These are phyloP conservation scores for Microbotryum scabiosae DNA, from an alignment of 1,284 basidiomycete genomes.

Conservation along the genomic window DNA sequence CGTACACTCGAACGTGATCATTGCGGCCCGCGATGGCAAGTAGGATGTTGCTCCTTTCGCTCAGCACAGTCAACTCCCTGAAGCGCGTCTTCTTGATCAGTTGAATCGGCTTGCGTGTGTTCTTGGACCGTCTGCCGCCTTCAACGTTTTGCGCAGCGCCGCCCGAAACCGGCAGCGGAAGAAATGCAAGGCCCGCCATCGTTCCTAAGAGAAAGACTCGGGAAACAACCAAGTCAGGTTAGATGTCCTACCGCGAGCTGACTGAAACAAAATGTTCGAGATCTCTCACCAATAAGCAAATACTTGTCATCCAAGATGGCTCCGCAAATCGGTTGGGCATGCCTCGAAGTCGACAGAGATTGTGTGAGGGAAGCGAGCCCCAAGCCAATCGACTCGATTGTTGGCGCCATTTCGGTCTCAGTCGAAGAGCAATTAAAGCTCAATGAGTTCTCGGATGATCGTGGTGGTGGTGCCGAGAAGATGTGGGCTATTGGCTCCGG, in stretches of 20 bases:
- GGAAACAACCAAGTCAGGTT: not conserved
- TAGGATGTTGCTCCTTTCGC: conserved; percentile 35
- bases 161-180: conserved; percentile 31
- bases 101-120: conserved; percentile 33
- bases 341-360: conserved; percentile 20
- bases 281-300: conserved; percentile 31
- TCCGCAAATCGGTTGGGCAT: conserved; percentile 35
- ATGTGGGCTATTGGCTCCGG: too few species aligned
- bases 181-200: conserved; percentile 34
- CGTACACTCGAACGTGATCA: conserved; percentile 37
- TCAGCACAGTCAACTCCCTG: conserved; percentile 33
- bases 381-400: conserved; percentile 26
- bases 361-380: conserved; percentile 30
- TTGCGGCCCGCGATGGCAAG: conserved; percentile 36
- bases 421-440: too few species aligned
- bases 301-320: conserved; percentile 35
- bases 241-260: not conserved
- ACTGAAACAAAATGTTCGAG: not conserved
- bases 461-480: too few species aligned
- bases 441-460: too few species aligned
- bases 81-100: conserved; percentile 36
- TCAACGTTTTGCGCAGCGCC: conserved; percentile 12
- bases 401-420: not conserved
- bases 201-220: conserved; percentile 13
- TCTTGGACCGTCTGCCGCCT: conserved; percentile 15